Evolutionary conservation across 2,329 filamentous ascomycete genomes (phyloP).

Genomic region (Aspergillus sp.): DNA sequence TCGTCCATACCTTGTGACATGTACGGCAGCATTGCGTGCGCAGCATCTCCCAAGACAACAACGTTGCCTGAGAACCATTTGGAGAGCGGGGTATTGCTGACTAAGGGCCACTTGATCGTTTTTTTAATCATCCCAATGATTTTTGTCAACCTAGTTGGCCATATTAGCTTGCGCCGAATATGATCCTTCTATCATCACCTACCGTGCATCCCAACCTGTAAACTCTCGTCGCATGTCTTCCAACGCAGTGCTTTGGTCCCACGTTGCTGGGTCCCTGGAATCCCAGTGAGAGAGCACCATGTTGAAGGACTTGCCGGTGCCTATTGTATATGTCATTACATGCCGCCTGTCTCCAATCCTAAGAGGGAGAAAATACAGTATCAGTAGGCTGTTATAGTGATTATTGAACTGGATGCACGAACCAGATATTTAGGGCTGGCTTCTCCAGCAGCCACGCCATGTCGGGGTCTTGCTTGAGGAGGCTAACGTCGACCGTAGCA

Average conservation of each 20-base stretch:
- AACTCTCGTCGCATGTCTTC: constrained; percentile 33
- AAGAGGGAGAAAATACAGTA: background rate
- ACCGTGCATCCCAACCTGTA: constrained; percentile 17
- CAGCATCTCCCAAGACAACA: constrained; percentile 44
- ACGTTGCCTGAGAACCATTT: constrained; percentile 28
- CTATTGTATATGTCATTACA: constrained; percentile 47
- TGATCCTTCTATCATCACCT: too few species aligned
- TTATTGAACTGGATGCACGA: background rate
- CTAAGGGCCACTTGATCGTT: constrained; percentile 22
- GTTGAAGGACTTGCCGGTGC: constrained; percentile 45
- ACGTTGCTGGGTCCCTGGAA: constrained; percentile 29
- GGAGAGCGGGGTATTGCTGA: constrained; percentile 22
- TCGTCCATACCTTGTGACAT: constrained; percentile 35
- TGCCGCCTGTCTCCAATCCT: constrained; percentile 35
- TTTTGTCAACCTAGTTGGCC: constrained; percentile 24
- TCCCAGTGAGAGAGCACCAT: constrained; percentile 49
- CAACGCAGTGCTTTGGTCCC: constrained; percentile 28
- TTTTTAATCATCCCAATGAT: constrained; percentile 23
- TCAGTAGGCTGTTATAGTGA: too few species aligned
- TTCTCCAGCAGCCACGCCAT: constrained; percentile 42
- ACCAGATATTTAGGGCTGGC: constrained; percentile 44
- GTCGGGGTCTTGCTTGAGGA: constrained; percentile 38
- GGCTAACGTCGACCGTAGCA: constrained; percentile 40
- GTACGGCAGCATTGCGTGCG: constrained; percentile 48
- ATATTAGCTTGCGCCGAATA: too few species aligned